Base-by-base conservation (phyloP, 331 rosid genomes). In the Pyracantha coccinea region DNA sequence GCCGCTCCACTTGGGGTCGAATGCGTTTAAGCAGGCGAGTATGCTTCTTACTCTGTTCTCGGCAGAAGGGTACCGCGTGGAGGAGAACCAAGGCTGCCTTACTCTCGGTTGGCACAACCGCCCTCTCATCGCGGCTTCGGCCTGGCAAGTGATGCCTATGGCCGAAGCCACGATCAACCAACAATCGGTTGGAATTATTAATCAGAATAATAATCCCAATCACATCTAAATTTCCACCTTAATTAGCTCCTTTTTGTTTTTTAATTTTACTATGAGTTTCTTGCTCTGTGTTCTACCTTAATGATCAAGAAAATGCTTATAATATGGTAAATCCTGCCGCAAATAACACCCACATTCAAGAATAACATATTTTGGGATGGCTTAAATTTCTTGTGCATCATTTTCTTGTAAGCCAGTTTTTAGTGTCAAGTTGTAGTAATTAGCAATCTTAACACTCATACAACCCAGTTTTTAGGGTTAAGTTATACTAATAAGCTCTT, bases 61-160 rank as follows among this genome's bases (percentile, higher is more conserved):
- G 4, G 90, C 96, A 0, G 96, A 86, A 50, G 96, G 96, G 19
- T 91, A 85, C 68, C 85, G 89, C 5, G 91, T 90, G 68, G 93
- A 92, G 68, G 97, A 92, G 83, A 88, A 80, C 14, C 87, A 86
- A 28, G 97, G 97, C 1, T 86, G 93, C 54, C 83, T 92, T 71
- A 92, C 92, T 21, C 83, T 92, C 28, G 97, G 97, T 20, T 92
- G 97, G 97, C 97, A 92, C 52, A 89, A 86, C 88, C 89, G 96
- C 0, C 88, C 97, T n/a, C 86, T 91, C 23, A 87, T 91, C 47
- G 86, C 94, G 61, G 97, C 94, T 77, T 91, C 97, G 35, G 97
- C 91, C 61, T 91, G 97, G 97, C 89, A 89, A 76, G 85, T 86
- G n/a, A 78, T 41, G 28, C 45, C 80, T 5, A 55, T 25, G 9